Evolutionary conservation across 1,139 yeast genomes (phyloP), one percentile per base, ranked within the genome.

Genomic region (Debaryomyces subglobosus): DNA sequence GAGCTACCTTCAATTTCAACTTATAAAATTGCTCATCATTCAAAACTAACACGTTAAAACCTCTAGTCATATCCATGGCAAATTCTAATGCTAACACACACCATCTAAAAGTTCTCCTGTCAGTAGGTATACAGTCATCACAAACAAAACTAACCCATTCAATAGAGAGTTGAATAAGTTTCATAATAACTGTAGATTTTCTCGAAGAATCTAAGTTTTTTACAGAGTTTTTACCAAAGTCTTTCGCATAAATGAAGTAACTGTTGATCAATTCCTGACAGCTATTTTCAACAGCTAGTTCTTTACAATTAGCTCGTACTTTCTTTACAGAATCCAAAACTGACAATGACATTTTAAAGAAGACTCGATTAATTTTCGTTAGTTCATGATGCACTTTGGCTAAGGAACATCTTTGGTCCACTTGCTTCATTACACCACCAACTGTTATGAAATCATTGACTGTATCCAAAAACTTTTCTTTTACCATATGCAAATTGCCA

Each of bases 1-100:
- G 89, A 0, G 98, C 96, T 39, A 94, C 97, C 62, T 90, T 91
- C 48, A 83, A 78, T 57, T 91, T 85, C 57, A 94, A 72, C 44
- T 77, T 72, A 49, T 80, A 74, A 62, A 92, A 94, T 60, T 89
- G 94, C 20, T 84, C 89, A 52, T 89, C 90, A 50, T 82, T 82
- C 43, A 94, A 74, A 0, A 92, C 90, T 49, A 92, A 72, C 39
- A 94, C 90, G 60, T 92, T 92, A 63, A 89, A 88, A 1, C 97
- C 97, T 46, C 89, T 78, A 0, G 97, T 91, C 84, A 92, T 86
- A 56, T 89, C 92, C 96, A 92, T 90, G 1, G 97, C 95, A 74
- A 91, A 94, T 64, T 94, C 99, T 56, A 94, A 76, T 0, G 99
- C 98, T 13, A 89, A 78, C 20, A 94, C 98, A 68, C 97, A 90